Evolutionary conservation across 495 filamentous ascomycete species (phyloP).

Genomic region (Penicillium canariense): DNA sequence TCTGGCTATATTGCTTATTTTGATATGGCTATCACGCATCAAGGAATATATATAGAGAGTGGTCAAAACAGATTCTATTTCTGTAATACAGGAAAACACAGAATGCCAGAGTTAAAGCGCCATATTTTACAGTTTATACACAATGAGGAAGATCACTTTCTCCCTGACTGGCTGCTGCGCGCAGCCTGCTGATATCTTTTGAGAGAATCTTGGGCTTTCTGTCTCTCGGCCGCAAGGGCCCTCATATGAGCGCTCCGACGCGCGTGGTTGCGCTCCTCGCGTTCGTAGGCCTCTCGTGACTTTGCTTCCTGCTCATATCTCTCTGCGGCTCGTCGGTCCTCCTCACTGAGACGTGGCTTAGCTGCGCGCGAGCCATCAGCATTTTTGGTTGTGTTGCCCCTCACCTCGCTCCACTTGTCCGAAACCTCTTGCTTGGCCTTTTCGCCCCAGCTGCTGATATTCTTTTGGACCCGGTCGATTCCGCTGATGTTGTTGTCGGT

Average conservation of each 20-base stretch:
- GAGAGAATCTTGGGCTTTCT: conserved; percentile 18
- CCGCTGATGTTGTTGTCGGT: neutral
- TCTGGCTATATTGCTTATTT: too few relatives aligned
- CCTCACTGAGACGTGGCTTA: conserved; percentile 21
- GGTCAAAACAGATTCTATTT: conserved; percentile 10
- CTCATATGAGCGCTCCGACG: conserved; percentile 19
- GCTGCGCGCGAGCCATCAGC: conserved; percentile 17
- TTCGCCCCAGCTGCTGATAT: conserved; percentile 3
- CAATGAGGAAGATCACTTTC: conserved; percentile 15
- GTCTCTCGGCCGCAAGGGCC: conserved; percentile 11
- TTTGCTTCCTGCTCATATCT: conserved; percentile 20
- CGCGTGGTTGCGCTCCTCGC: conserved; percentile 24
- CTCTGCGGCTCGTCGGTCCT: conserved; percentile 13
- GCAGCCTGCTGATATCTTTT: conserved; percentile 12
- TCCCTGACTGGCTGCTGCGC: conserved; percentile 1
- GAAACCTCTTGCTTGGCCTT: neutral
- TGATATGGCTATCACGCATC: too few relatives aligned
- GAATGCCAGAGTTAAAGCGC: conserved; percentile 21
- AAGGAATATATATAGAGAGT: conserved; percentile 2
- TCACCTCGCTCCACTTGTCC: neutral
- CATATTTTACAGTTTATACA: conserved; percentile 34
- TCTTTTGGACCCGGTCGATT: conserved; percentile 20
- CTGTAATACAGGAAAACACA: conserved; percentile 18
- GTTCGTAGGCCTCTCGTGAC: conserved; percentile 10
- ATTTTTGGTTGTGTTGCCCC: conserved; percentile 7